phyloP scores from a whole-genome alignment of 371 early-diverging fungal genomes.

The Batrachochytrium dendrobatidis region DNA sequence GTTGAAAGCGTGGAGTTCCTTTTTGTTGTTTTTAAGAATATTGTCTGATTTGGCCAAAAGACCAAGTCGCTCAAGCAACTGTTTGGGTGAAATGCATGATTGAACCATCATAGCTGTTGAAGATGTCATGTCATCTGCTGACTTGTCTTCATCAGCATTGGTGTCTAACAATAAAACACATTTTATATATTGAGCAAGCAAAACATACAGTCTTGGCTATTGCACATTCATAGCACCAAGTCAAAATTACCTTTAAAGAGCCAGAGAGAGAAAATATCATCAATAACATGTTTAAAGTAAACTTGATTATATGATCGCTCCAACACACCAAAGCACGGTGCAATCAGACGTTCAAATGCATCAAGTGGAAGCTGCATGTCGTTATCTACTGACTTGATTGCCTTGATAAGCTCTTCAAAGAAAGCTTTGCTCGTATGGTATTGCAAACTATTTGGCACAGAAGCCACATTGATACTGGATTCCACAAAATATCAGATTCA shows the following conservation, averaged over 20 bases:
- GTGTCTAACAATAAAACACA: too few species aligned
- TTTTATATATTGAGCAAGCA: not conserved
- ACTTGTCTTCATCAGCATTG: not conserved
- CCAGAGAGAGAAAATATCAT: not conserved
- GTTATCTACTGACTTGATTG: constrained; percentile 38
- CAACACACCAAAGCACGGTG: not conserved
- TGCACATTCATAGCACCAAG: not conserved
- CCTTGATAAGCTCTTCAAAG: constrained; percentile 69
- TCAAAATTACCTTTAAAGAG: not conserved
- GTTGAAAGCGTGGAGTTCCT: not conserved
- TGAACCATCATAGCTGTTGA: not conserved
- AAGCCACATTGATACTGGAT: constrained; percentile 50
- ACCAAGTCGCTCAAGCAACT: not conserved
- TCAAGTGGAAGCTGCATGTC: not conserved
- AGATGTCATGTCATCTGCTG: not conserved
- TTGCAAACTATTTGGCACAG: constrained; percentile 67
- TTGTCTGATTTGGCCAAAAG: not conserved
- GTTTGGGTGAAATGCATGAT: not conserved
- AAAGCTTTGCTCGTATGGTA: constrained; percentile 76
- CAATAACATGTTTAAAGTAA: not conserved
- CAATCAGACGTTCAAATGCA: not conserved
- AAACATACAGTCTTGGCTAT: not conserved
- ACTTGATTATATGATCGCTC: not conserved
- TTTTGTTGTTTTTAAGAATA: not conserved
- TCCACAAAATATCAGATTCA: not conserved